phyloP scores from a whole-genome alignment of 306 rosid species.

The Inga oerstediana region DNA sequence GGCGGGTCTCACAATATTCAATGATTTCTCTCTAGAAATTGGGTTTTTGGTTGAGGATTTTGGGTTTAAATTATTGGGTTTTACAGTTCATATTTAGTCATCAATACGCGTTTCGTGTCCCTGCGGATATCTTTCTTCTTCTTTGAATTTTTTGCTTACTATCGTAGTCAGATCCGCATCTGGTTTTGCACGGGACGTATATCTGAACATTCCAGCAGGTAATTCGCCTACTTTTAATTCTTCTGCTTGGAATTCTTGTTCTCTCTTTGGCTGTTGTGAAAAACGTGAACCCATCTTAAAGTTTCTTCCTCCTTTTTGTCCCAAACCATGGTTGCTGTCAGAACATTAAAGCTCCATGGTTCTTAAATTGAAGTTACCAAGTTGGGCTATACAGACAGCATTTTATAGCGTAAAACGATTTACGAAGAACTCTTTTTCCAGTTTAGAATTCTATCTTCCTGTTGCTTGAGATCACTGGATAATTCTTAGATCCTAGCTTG shows the following conservation, averaged over 20 bases:
- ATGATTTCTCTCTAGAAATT: constrained; percentile 29
- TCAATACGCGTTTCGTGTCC: constrained; percentile 71
- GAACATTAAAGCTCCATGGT: constrained; percentile 23
- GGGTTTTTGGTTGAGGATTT: constrained; percentile 36
- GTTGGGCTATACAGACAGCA: constrained; percentile 17
- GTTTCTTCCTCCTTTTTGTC: background rate
- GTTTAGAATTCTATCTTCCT: constrained; percentile 28
- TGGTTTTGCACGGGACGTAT: constrained; percentile 41
- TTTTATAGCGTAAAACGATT: background rate
- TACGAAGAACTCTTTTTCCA: constrained; percentile 3
- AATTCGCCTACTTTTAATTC: constrained; percentile 44
- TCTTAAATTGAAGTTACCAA: constrained; percentile 10
- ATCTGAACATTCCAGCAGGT: constrained; percentile 61
- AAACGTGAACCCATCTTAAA: constrained; percentile 24
- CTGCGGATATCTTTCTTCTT: constrained; percentile 40
- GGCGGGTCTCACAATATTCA: constrained; percentile 24
- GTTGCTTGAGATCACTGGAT: constrained; percentile 27
- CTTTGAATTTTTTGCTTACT: constrained; percentile 49
- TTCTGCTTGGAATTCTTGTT: constrained; percentile 50
- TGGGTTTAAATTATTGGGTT: constrained; percentile 56
- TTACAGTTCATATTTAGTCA: constrained; percentile 86
- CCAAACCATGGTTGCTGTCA: background rate
- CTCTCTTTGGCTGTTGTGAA: constrained; percentile 42
- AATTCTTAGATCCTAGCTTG: constrained; percentile 35
- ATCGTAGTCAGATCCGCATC: constrained; percentile 65